phyloP scores from a whole-genome alignment of 148 eudicot species.

The Talinum fruticosum region DNA sequence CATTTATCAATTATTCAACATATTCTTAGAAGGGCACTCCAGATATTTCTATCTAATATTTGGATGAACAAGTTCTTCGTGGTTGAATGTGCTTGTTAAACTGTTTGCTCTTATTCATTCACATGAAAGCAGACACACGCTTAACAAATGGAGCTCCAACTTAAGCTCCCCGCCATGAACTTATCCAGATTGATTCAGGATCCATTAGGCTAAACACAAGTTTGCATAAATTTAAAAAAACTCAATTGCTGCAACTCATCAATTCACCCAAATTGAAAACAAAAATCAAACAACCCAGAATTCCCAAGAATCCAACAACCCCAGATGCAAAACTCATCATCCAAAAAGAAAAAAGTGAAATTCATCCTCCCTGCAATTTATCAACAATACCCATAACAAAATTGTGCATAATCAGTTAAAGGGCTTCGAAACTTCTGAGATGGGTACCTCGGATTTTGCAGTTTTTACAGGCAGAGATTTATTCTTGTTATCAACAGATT shows the following conservation, averaged over 20 bases:
- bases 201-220: not conserved
- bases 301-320: constrained; percentile 11
- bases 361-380: too few species aligned
- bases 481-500: constrained; percentile 34
- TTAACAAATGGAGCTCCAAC: constrained; percentile 2
- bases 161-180: not conserved
- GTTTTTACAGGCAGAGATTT: constrained; percentile 32
- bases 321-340: not conserved
- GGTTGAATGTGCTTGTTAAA: not conserved
- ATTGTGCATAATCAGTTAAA: not conserved
- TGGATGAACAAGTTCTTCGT: not conserved
- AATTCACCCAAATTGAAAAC: not conserved
- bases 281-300: not conserved
- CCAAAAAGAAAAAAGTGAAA: not conserved
- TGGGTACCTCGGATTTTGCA: constrained; percentile 55
- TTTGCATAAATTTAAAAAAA: not conserved
- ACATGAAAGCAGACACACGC: not conserved
- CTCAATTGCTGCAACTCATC: not conserved
- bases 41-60: not conserved
- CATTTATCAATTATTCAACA: not conserved
- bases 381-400: not conserved
- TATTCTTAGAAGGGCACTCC: not conserved
- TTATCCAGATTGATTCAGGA: not conserved
- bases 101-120: not conserved
- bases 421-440: constrained; percentile 13